Conservation (phyloP, 108 stramenopile species). For the Chaetoceros muelleri region DNA sequence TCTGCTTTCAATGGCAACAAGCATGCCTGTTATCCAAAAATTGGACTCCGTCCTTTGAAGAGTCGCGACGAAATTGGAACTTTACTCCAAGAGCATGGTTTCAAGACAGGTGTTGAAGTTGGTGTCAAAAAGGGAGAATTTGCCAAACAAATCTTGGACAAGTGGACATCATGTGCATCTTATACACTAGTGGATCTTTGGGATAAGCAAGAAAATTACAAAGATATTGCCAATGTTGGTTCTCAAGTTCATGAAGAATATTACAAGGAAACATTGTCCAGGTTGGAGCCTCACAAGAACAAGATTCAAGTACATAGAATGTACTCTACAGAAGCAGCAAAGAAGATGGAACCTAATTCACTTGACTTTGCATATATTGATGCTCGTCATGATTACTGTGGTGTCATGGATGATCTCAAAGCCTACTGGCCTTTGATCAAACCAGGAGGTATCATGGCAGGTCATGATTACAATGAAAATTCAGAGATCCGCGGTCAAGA, state of each 20-base stretch:
- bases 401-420: slow-evolving; percentile 23
- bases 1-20: too few species aligned
- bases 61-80: not conserved
- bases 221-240: slow-evolving; percentile 15
- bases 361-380: slow-evolving; percentile 39
- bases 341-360: slow-evolving; percentile 9
- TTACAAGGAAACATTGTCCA: slow-evolving; percentile 4
- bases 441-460: slow-evolving; percentile 8
- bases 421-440: slow-evolving; percentile 30
- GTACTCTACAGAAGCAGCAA: slow-evolving; percentile 8
- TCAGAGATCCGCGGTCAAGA: slow-evolving; percentile 2
- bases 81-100: not conserved
- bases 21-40: not conserved
- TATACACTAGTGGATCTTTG: slow-evolving; percentile 17
- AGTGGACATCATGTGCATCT: slow-evolving; percentile 2
- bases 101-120: slow-evolving; percentile 7
- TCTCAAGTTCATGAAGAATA: slow-evolving; percentile 5
- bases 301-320: slow-evolving; percentile 12
- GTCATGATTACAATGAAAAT: slow-evolving; percentile 7
- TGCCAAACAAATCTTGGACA: slow-evolving; percentile 1
- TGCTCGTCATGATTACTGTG: slow-evolving; percentile 31
- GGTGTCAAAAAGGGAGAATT: slow-evolving; percentile 9
- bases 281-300: not conserved
- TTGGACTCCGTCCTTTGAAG: not conserved
- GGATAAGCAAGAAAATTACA: slow-evolving; percentile 14